Conservation (phyloP, 352 stramenopile genomes). For the Phytophthora citrophthora region DNA sequence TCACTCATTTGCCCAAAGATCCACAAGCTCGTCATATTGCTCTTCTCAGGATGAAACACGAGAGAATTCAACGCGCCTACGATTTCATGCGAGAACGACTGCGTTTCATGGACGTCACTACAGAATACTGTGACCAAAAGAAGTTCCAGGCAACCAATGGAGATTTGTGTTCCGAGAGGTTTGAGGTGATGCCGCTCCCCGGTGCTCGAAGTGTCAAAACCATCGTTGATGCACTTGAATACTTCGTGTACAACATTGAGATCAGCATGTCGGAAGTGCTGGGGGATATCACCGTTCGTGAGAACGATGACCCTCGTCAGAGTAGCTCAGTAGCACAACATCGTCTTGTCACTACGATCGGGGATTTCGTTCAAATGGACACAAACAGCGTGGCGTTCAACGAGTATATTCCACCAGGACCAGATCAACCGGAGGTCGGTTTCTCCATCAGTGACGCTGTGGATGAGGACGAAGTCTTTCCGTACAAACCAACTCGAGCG, state of each 20-base stretch:
- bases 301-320: conserved; percentile 45
- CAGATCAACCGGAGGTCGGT: conserved; percentile 24
- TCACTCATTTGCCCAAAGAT: conserved; percentile 22
- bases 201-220: conserved; percentile 27
- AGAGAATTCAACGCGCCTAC: conserved; percentile 30
- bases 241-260: conserved; percentile 57
- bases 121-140: conserved; percentile 44
- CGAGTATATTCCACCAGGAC: conserved; percentile 25
- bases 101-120: conserved; percentile 31
- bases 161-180: conserved; percentile 42
- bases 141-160: conserved; percentile 42
- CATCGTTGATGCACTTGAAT: conserved; percentile 47
- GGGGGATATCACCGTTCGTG: conserved; percentile 52
- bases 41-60: conserved; percentile 33
- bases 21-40: conserved; percentile 5
- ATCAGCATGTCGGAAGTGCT: conserved; percentile 51
- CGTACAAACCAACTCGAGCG: conserved; percentile 36
- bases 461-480: conserved; percentile 47
- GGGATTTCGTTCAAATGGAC: conserved; percentile 35
- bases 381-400: conserved; percentile 48
- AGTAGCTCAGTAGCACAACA: conserved; percentile 40
- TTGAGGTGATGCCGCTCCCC: conserved; percentile 52
- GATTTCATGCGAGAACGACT: conserved; percentile 34
- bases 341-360: conserved; percentile 39
- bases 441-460: conserved; percentile 44